These are phyloP conservation scores for Chlamydomonas eustigma DNA, from an alignment of 139 green algal genomes.

Conservation along the genomic window DNA sequence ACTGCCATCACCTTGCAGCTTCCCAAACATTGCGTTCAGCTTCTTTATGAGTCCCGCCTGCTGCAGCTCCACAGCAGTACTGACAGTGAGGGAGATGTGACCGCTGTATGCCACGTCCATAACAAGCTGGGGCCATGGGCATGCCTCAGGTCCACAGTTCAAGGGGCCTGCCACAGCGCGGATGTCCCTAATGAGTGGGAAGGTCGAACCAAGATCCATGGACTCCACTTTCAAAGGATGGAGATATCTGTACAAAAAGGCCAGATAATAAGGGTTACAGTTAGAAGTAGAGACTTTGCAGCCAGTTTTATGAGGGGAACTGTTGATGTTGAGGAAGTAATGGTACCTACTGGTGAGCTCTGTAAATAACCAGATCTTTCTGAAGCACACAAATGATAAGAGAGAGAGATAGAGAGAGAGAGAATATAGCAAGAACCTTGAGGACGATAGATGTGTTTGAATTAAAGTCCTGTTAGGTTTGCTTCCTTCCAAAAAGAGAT, in stretches of 20 bases:
- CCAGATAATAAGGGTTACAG: too few relatives aligned
- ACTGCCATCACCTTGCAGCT: neutral
- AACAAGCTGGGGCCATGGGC: constrained; percentile 1
- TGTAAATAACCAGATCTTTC: too few relatives aligned
- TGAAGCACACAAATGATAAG: too few relatives aligned
- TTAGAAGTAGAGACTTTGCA: too few relatives aligned
- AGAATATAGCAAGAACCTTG: too few relatives aligned
- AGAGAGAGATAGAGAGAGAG: too few relatives aligned
- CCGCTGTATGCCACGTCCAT: constrained; percentile 12
- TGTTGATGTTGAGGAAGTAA: too few relatives aligned
- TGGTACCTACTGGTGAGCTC: too few relatives aligned
- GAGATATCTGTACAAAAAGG: constrained; percentile 9
- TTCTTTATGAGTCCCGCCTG: constrained; percentile 3
- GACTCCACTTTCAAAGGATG: constrained; percentile 7
- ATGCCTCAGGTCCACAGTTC: neutral
- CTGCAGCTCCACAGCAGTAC: constrained; percentile 9
- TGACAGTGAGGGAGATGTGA: neutral
- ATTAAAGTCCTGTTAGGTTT: too few relatives aligned
- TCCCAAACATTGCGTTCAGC: constrained; percentile 10
- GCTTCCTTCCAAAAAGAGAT: too few relatives aligned
- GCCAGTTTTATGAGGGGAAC: too few relatives aligned
- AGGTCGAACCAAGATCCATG: constrained; percentile 8
- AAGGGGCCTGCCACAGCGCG: neutral
- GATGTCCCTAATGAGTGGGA: neutral
- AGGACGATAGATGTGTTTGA: too few relatives aligned